Evolutionary conservation across 2,329 filamentous ascomycete genomes (phyloP).

Genomic region (Aspergillus tamarii): DNA sequence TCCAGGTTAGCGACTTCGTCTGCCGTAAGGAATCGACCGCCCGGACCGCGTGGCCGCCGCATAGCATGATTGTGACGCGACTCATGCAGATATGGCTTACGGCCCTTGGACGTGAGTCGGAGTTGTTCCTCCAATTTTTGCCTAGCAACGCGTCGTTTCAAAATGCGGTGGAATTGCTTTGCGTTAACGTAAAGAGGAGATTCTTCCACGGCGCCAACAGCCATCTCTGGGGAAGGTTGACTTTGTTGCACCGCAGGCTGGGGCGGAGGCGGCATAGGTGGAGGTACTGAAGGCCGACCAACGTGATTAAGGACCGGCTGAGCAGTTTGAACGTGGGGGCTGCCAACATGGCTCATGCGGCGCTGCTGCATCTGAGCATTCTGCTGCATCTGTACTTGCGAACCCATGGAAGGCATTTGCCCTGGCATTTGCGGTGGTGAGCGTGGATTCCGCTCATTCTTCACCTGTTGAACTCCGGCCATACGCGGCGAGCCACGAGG

Average conservation of each 20-base stretch:
- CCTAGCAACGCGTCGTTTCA: constrained; percentile 89
- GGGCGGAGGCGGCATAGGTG: constrained; percentile 53
- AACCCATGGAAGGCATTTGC: constrained; percentile 55
- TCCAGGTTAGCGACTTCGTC: constrained; percentile 94
- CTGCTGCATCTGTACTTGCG: constrained; percentile 54
- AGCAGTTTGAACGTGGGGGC: constrained; percentile 72
- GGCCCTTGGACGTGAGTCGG: constrained; percentile 87
- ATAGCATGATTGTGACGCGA: constrained; percentile 98
- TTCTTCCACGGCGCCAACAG: constrained; percentile 75
- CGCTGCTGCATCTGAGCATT: constrained; percentile 65
- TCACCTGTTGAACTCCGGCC: constrained; percentile 65
- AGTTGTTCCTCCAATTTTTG: constrained; percentile 93
- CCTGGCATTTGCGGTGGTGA: constrained; percentile 74
- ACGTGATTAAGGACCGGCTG: constrained; percentile 76
- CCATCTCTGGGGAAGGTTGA: constrained; percentile 78
- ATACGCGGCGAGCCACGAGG: constrained; percentile 74
- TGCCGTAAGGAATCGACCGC: constrained; percentile 92
- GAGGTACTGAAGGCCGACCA: constrained; percentile 55
- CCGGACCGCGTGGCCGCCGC: constrained; percentile 89
- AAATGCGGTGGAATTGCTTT: constrained; percentile 96
- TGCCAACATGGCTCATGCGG: constrained; percentile 75
- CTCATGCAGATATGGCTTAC: constrained; percentile 96
- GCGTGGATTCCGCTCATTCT: constrained; percentile 74
- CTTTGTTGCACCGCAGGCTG: constrained; percentile 67
- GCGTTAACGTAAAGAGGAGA: constrained; percentile 97